Percentiles rank a stretch among this genome's conserved stretches.
phyloP scores from a whole-genome alignment of 2,329 filamentous ascomycete genomes.

The Trichoderma breve region DNA sequence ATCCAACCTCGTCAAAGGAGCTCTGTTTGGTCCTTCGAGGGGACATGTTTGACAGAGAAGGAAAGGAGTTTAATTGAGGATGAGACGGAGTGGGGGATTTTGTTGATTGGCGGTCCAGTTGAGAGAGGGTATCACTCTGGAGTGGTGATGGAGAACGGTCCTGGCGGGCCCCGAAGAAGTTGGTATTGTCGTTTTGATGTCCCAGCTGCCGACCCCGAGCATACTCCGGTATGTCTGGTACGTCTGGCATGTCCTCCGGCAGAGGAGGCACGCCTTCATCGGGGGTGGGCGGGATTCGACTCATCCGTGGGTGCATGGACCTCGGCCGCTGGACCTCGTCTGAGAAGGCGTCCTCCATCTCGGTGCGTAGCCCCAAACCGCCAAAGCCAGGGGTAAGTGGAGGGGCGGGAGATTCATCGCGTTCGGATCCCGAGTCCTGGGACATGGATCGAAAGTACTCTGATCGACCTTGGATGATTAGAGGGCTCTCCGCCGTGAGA shows the following conservation, averaged over 20 bases:
- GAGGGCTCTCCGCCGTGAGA: constrained; percentile 75
- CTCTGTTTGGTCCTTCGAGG: constrained; percentile 45
- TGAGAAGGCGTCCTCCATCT: constrained; percentile 55
- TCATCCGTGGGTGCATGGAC: constrained; percentile 75
- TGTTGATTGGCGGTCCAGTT: constrained; percentile 29
- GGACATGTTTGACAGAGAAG: constrained; percentile 37
- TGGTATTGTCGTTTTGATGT: constrained; percentile 39
- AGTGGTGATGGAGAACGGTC: constrained; percentile 59
- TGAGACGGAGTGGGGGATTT: constrained; percentile 36
- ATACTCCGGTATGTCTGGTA: constrained; percentile 42
- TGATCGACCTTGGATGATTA: constrained; percentile 70
- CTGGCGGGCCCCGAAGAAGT: constrained; percentile 52
- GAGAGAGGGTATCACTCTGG: constrained; percentile 39
- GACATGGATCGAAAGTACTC: constrained; percentile 79
- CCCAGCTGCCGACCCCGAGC: constrained; percentile 42
- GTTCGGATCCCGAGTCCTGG: constrained; percentile 55
- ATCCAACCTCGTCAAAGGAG: constrained; percentile 50
- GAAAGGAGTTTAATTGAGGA: constrained; percentile 37
- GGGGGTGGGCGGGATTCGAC: constrained; percentile 55
- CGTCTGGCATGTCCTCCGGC: constrained; percentile 45
- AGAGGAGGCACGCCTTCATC: constrained; percentile 48
- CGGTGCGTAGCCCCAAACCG: constrained; percentile 49
- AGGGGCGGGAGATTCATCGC: constrained; percentile 31
- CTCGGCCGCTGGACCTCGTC: constrained; percentile 56
- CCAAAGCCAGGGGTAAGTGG: constrained; percentile 38